These are phyloP conservation scores for Neopestalotiopsis sp. DNA, from an alignment of 2,329 filamentous ascomycete species.

Conservation along the genomic window DNA sequence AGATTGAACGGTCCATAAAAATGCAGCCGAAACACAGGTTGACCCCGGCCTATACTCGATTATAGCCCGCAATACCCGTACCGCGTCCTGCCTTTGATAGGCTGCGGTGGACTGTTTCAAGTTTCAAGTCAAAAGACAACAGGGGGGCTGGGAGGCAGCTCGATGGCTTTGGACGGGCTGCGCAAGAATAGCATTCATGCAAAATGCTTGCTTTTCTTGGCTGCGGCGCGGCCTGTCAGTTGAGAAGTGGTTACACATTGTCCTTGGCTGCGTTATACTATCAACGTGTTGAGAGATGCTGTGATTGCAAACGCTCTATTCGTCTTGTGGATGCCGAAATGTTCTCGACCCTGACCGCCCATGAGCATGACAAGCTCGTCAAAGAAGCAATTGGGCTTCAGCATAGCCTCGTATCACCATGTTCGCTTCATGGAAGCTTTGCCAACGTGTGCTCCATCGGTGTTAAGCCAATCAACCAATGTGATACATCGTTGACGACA, in stretches of 20 bases:
- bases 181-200: slow-evolving; percentile 4
- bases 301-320: background rate
- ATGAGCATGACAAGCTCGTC: background rate
- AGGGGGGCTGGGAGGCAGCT: background rate
- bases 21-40: slow-evolving; percentile 7
- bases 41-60: slow-evolving; percentile 2
- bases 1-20: slow-evolving; percentile 17
- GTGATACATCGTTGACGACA: background rate
- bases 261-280: background rate
- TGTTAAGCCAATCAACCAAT: background rate
- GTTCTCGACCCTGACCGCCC: background rate
- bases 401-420: background rate
- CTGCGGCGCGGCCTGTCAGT: background rate
- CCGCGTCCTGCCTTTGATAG: background rate
- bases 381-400: background rate
- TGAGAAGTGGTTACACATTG: background rate
- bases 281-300: background rate
- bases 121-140: slow-evolving; percentile 3
- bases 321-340: background rate
- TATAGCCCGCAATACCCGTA: background rate
- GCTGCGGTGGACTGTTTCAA: slow-evolving; percentile 9
- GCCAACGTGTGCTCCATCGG: background rate
- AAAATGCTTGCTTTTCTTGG: background rate
- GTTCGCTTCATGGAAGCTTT: background rate
- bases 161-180: background rate